Conservation (phyloP, 768 basidiomycete species). For the Lactarius hengduanensis region DNA sequence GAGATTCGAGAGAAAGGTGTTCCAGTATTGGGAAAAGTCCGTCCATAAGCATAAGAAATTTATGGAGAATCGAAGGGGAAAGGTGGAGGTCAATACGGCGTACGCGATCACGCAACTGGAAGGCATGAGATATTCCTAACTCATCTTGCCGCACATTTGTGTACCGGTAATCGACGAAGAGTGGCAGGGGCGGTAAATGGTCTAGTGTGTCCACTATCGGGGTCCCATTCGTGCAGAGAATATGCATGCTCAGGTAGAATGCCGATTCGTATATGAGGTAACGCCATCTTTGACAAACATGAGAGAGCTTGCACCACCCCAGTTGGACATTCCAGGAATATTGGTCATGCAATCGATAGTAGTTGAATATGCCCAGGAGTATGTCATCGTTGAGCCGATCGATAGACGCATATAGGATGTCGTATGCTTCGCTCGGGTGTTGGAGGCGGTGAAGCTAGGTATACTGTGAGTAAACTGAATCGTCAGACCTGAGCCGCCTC, state of each 20-base stretch:
- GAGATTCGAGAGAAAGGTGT: not conserved
- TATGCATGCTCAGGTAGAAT: not conserved
- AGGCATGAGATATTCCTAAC: not conserved
- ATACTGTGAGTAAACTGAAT: not conserved
- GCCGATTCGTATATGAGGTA: not conserved
- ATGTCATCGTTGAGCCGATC: not conserved
- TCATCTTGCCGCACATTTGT: not conserved
- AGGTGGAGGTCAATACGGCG: not conserved
- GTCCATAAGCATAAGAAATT: not conserved
- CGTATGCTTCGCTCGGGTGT: not conserved
- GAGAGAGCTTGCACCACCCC: not conserved
- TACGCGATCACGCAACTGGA: not conserved
- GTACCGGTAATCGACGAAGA: too few relatives aligned
- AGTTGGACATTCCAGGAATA: not conserved
- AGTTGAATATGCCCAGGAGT: not conserved
- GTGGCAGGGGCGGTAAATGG: too few relatives aligned
- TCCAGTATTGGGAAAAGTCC: not conserved
- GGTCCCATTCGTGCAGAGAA: not conserved
- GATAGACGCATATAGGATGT: not conserved
- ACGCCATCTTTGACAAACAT: slow-evolving; percentile 3
- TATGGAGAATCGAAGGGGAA: not conserved
- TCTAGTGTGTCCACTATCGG: not conserved
- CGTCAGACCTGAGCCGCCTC: not conserved
- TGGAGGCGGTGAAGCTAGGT: not conserved
- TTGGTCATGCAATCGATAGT: not conserved